Conservation (phyloP, 805 yeast species). For the Sugiyamaella chiloensis region DNA sequence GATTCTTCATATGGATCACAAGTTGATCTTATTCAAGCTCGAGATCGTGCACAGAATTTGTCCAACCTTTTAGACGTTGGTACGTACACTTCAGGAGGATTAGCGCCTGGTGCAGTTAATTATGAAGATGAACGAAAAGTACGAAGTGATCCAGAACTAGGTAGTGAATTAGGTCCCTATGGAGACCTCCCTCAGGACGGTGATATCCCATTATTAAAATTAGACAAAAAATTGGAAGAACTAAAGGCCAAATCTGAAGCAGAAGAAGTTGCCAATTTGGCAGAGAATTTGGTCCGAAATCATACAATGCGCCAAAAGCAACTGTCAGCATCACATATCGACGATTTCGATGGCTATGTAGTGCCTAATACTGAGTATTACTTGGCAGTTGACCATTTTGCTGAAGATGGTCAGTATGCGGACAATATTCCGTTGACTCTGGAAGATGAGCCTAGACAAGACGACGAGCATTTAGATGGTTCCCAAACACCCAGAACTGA, state of each 20-base stretch:
- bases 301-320: slow-evolving; percentile 11
- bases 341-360: slow-evolving; percentile 14
- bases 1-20: slow-evolving; percentile 1
- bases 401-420: slow-evolving; percentile 3
- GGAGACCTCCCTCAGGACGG: slow-evolving; percentile 16
- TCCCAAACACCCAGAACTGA: slow-evolving; percentile 26
- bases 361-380: slow-evolving; percentile 21
- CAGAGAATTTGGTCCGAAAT: slow-evolving; percentile 21
- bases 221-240: slow-evolving; percentile 19
- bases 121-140: slow-evolving; percentile 11
- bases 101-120: slow-evolving; percentile 33
- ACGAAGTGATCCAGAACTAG: not conserved
- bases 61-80: slow-evolving; percentile 29
- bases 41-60: not conserved
- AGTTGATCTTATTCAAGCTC: not conserved
- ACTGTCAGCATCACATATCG: not conserved
- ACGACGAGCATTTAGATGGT: slow-evolving; percentile 12
- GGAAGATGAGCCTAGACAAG: not conserved
- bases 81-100: slow-evolving; percentile 29
- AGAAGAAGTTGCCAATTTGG: slow-evolving; percentile 18
- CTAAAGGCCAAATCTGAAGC: slow-evolving; percentile 15
- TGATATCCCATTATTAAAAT: slow-evolving; percentile 25
- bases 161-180: slow-evolving; percentile 6
- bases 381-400: slow-evolving; percentile 25
- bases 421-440: not conserved